These are phyloP conservation scores for Apophysomyces trapeziformis DNA, from an alignment of 371 early-diverging fungal genomes.

Conservation along the genomic window DNA sequence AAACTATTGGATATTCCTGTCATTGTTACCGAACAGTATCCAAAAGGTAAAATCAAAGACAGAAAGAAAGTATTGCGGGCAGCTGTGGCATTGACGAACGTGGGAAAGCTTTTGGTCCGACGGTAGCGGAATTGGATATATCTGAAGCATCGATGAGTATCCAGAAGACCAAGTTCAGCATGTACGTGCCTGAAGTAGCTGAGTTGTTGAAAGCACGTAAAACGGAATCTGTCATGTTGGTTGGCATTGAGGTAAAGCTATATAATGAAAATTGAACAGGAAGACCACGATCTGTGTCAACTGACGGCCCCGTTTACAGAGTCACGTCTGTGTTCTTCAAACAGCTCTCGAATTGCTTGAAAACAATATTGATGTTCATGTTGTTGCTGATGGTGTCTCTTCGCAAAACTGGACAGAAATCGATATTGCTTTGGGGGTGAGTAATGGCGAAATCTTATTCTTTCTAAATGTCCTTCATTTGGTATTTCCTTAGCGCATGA, in stretches of 20 bases:
- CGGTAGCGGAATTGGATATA: constrained; percentile 80
- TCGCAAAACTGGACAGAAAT: constrained; percentile 87
- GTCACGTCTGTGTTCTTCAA: constrained; percentile 95
- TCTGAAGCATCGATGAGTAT: constrained; percentile 56
- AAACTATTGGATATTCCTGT: constrained; percentile 80
- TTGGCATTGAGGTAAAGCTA: constrained; percentile 84
- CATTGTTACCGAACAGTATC: constrained; percentile 90
- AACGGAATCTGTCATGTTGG: constrained; percentile 78
- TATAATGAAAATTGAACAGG: background rate
- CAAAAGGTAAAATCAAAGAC: constrained; percentile 57
- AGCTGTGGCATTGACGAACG: constrained; percentile 47
- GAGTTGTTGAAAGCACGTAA: constrained; percentile 58
- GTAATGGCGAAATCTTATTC: constrained; percentile 19
- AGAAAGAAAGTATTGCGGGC: constrained; percentile 24
- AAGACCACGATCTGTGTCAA: background rate
- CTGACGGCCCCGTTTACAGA: constrained; percentile 36
- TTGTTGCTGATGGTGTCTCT: constrained; percentile 91
- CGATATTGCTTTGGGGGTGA: constrained; percentile 80
- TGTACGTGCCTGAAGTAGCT: constrained; percentile 76
- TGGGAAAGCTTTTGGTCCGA: constrained; percentile 80
- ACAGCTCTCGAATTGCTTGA: constrained; percentile 89
- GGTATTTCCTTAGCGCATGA: constrained; percentile 61
- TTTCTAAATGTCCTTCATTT: background rate
- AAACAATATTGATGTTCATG: constrained; percentile 76
- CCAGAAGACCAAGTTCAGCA: constrained; percentile 91